Evolutionary conservation across 805 yeast species (phyloP).

Genomic region (Trichomonascus vanleenenianus): DNA sequence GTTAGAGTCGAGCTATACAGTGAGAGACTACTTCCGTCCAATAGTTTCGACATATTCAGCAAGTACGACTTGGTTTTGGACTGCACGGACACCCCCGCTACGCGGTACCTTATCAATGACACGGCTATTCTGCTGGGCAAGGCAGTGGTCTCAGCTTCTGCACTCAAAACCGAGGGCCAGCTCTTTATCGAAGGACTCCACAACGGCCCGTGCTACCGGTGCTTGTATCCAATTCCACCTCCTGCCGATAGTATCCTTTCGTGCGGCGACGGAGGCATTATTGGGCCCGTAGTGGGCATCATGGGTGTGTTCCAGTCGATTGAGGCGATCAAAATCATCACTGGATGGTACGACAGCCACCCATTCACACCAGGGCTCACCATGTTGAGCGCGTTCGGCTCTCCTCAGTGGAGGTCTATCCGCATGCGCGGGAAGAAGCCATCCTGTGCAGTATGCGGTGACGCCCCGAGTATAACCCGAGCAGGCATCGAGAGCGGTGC

Average conservation of each 20-base stretch:
- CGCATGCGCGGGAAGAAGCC: conserved; percentile 66
- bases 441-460: conserved; percentile 61
- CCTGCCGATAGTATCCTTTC: conserved; percentile 73
- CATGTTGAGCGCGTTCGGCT: conserved; percentile 42
- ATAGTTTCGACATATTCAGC: conserved; percentile 54
- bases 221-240: conserved; percentile 88
- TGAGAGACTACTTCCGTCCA: conserved; percentile 41
- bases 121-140: conserved; percentile 60
- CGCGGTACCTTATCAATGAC: conserved; percentile 82
- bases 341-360: conserved; percentile 42
- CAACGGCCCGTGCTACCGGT: conserved; percentile 86
- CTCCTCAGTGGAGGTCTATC: conserved; percentile 55
- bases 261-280: conserved; percentile 88
- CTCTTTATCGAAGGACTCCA: conserved; percentile 64
- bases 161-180: conserved; percentile 88
- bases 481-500: conserved; percentile 38
- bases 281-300: conserved; percentile 94
- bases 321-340: conserved; percentile 71
- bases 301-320: conserved; percentile 85
- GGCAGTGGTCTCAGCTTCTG: conserved; percentile 86
- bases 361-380: conserved; percentile 62
- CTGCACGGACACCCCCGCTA: conserved; percentile 89
- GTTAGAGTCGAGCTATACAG: conserved; percentile 50
- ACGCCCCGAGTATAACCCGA: conserved; percentile 41
- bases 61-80: conserved; percentile 74